These are phyloP conservation scores for Colletotrichum sp. DNA, from an alignment of 2,329 filamentous ascomycete genomes.

Conservation along the genomic window DNA sequence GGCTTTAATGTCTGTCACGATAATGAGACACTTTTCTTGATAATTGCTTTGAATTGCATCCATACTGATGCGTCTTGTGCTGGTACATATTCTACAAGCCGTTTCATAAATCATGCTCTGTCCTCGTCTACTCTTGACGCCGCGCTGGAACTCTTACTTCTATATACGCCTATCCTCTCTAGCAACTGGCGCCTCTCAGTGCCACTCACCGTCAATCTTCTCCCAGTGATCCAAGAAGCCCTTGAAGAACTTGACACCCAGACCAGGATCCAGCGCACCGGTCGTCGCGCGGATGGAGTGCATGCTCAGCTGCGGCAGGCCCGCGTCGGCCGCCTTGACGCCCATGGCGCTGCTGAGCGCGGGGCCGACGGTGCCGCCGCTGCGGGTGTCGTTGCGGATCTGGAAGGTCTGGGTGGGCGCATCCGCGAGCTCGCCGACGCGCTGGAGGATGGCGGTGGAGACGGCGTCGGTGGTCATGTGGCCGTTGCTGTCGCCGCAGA, in stretches of 20 bases:
- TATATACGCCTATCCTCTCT: neutral
- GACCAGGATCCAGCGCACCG: conserved; percentile 81
- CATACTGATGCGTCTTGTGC: neutral
- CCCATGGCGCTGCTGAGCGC: conserved; percentile 84
- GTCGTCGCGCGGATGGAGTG: conserved; percentile 91
- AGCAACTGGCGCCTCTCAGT: conserved; percentile 21
- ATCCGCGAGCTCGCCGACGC: conserved; percentile 76
- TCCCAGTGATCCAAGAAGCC: conserved; percentile 89
- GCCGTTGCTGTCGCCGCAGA: conserved; percentile 85
- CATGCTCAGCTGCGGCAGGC: conserved; percentile 92
- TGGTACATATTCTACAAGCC: conserved; percentile 8
- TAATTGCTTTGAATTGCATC: neutral
- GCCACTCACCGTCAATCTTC: conserved; percentile 82
- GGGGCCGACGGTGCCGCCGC: conserved; percentile 94
- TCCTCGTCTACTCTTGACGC: neutral
- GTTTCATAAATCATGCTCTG: neutral
- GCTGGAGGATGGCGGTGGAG: conserved; percentile 79
- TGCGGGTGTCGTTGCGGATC: conserved; percentile 90
- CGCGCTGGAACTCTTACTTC: neutral
- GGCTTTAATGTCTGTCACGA: neutral
- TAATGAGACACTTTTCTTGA: neutral
- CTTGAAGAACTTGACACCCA: conserved; percentile 88
- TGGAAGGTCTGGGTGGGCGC: conserved; percentile 86
- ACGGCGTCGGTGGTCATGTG: conserved; percentile 96
- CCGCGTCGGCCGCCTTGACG: conserved; percentile 83